Evolutionary conservation across 805 yeast species (phyloP).

Genomic region (Debaryomyces castellii): DNA sequence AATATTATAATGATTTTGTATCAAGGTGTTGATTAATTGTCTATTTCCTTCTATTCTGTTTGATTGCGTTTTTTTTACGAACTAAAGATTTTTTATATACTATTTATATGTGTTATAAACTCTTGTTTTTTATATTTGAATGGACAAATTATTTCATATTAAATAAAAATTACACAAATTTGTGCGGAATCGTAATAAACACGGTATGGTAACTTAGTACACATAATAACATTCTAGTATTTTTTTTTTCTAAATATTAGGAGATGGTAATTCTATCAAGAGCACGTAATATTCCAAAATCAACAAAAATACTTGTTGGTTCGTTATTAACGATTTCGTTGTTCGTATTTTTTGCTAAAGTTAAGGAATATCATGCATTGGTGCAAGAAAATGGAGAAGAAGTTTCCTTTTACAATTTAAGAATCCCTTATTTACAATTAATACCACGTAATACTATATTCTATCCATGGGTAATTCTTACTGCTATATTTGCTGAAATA

Average conservation of each 20-base stretch:
- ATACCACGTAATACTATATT: conserved; percentile 56
- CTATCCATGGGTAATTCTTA: conserved; percentile 64
- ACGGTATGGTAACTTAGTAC: not conserved
- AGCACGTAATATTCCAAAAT: conserved; percentile 37
- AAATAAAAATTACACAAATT: conserved; percentile 1
- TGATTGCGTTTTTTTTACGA: not conserved
- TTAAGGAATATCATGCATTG: conserved; percentile 23
- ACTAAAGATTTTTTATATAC: not conserved
- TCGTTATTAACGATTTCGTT: conserved; percentile 40
- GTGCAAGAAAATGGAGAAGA: conserved; percentile 8
- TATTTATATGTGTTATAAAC: conserved; percentile 4
- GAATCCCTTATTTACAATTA: conserved; percentile 60
- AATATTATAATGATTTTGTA: not conserved
- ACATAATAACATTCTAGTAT: not conserved
- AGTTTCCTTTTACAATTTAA: conserved; percentile 35
- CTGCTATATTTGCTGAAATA: conserved; percentile 66
- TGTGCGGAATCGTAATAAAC: not conserved
- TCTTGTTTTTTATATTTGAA: conserved; percentile 1
- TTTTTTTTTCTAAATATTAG: not conserved
- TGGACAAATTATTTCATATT: not conserved
- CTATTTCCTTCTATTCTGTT: conserved; percentile 1
- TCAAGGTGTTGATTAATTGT: not conserved
- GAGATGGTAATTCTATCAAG: conserved; percentile 6
- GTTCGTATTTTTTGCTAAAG: conserved; percentile 42
- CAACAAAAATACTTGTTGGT: conserved; percentile 46